phyloP scores from a whole-genome alignment of 192 early-diverging fungal species.

The Umbelopsis isabellina region DNA sequence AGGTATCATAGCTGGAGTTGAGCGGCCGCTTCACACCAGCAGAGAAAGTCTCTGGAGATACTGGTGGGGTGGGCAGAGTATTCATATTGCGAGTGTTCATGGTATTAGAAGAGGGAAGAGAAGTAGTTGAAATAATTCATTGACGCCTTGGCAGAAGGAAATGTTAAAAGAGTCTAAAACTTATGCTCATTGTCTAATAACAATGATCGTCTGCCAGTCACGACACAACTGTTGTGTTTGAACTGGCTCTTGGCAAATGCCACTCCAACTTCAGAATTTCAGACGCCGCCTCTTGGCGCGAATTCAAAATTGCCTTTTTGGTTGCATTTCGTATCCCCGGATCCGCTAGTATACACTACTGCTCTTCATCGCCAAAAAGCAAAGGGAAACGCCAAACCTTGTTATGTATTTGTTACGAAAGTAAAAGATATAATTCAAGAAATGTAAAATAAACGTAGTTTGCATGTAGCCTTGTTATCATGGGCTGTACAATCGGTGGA shows the following conservation, averaged over 20 bases:
- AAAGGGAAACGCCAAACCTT: too few relatives aligned
- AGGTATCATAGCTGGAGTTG: background rate
- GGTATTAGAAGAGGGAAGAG: background rate
- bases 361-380: background rate
- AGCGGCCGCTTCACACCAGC: slow-evolving; percentile 10
- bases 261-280: background rate
- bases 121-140: background rate
- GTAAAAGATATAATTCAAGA: too few relatives aligned
- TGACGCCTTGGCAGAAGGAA: slow-evolving; percentile 8
- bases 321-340: background rate
- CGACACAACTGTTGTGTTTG: background rate
- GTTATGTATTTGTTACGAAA: too few relatives aligned
- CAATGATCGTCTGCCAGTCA: slow-evolving; percentile 18
- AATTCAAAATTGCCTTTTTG: background rate
- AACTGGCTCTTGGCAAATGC: slow-evolving; percentile 12
- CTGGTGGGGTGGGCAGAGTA: slow-evolving; percentile 14
- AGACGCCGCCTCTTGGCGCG: slow-evolving; percentile 15
- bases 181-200: background rate
- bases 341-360: background rate
- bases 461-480: too few relatives aligned
- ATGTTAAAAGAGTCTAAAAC: slow-evolving; percentile 1
- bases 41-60: background rate
- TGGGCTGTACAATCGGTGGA: too few relatives aligned
- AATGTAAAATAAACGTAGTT: too few relatives aligned
- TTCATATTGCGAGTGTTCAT: background rate